Evolutionary conservation across 2,329 filamentous ascomycete species (phyloP).

Genomic region (Aspergillus jensenii): DNA sequence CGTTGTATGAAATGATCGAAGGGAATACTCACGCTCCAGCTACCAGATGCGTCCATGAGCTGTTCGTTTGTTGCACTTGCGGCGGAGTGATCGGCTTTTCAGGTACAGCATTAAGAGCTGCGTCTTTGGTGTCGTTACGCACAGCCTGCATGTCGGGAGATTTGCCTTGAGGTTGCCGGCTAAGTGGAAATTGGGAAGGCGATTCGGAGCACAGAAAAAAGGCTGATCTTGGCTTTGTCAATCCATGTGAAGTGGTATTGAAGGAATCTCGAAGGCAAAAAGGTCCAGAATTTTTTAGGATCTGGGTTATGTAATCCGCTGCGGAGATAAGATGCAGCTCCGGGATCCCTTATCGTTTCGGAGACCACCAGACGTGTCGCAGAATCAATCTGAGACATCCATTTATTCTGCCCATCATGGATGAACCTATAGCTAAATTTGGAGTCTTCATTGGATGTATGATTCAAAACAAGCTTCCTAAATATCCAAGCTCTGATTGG

Average conservation of each 20-base stretch:
- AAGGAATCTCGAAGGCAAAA: slow-evolving; percentile 5
- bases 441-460: not conserved
- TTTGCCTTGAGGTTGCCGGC: not conserved
- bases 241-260: slow-evolving; percentile 4
- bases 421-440: not conserved
- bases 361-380: not conserved
- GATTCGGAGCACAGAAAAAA: not conserved
- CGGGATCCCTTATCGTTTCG: not conserved
- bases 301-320: slow-evolving; percentile 9
- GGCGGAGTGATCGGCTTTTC: slow-evolving; percentile 9
- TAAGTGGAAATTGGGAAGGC: not conserved
- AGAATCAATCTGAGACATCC: not conserved
- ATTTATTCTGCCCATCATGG: not conserved
- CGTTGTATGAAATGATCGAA: not conserved
- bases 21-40: slow-evolving; percentile 33
- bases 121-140: slow-evolving; percentile 10
- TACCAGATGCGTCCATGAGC: slow-evolving; percentile 31
- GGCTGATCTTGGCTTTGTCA: not conserved
- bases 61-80: slow-evolving; percentile 8
- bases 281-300: slow-evolving; percentile 9
- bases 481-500: not conserved
- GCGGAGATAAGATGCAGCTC: not conserved
- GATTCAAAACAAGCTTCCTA: not conserved
- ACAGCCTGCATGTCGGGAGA: slow-evolving; percentile 10
- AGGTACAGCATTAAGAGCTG: slow-evolving; percentile 6